Evolutionary conservation across 2,329 filamentous ascomycete species (phyloP), one percentile per base, ranked within the genome.

Genomic region (Achaetomium macrosporum): DNA sequence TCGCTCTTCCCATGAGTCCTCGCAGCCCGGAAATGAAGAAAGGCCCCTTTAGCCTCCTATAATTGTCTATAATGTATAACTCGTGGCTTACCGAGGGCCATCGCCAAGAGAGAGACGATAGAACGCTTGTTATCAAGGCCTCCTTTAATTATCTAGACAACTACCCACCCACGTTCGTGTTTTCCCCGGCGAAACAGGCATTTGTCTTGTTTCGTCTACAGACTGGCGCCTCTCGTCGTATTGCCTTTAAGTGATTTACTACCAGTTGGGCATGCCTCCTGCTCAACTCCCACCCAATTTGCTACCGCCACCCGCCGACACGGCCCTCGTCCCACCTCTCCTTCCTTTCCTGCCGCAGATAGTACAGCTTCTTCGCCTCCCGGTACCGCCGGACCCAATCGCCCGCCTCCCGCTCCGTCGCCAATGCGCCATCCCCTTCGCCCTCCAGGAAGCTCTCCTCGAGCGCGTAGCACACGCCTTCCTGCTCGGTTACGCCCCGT

Each of bases 261-360:
- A 11, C 10, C 15, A 42, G 5, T 5, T 10, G 17, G 13, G 16
- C 17, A 30, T 42, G 19, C 41, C 25, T 19, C 5, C 39, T 42
- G 11, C 39, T 17, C 19, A 41, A 17, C 31, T 20, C 25, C 48
- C 35, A 45, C 10, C 35, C n/a, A 42, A 37, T 20, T 12, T 15
- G 20, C 11, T 74, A 92, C 64, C 92, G 81, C 93, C 93, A 97
- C 1, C 93, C 93, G 11, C 92, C 92, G 33, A 97, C 92, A 60
- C 92, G 78, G 20, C 92, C 90, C 71, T 97, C 92, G 67, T 97
- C 93, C 93, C 93, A 97, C 62, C 93, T 79, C 64, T 90, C 87
- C 69, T 91, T 95, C 60, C 89, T 81, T 73, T 97, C 93, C 65
- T 85, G 83, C 53, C 93, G 78, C 50, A 91, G 74, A 65, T 93